Conservation (phyloP, 2,329 filamentous ascomycete species). For the Xylariaceae sp. region DNA sequence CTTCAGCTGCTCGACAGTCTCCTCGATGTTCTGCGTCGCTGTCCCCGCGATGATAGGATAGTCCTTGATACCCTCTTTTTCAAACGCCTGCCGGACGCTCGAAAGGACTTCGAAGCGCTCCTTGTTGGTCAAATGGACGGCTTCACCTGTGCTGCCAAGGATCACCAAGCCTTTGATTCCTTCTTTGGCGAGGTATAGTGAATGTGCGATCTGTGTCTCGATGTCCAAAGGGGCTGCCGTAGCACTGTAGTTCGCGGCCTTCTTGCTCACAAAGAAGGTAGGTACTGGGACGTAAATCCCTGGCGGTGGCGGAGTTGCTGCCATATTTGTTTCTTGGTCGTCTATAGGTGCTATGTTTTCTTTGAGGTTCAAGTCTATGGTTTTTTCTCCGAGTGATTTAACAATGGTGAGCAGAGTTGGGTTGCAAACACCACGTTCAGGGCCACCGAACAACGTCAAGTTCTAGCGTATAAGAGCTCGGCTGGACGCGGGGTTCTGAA, state of each 20-base stretch:
- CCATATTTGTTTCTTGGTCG: conserved; percentile 12
- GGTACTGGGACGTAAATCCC: conserved; percentile 57
- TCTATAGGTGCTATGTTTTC: background rate
- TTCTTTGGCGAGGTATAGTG: conserved; percentile 54
- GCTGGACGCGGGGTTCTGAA: no score
- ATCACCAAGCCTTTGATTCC: conserved; percentile 60
- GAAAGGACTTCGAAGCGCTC: conserved; percentile 54
- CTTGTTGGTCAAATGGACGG: conserved; percentile 53
- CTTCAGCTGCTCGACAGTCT: conserved; percentile 54
- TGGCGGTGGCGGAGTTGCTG: conserved; percentile 34
- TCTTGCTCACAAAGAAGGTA: conserved; percentile 52
- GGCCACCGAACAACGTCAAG: no score
- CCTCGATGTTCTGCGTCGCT: conserved; percentile 58
- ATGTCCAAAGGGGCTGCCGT: conserved; percentile 52
- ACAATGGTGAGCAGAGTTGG: no score
- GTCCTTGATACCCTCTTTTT: conserved; percentile 52
- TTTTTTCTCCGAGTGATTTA: background rate
- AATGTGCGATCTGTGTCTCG: conserved; percentile 54
- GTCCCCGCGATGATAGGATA: conserved; percentile 59
- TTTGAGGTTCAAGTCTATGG: background rate
- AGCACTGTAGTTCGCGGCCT: conserved; percentile 37
- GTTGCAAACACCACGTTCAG: no score
- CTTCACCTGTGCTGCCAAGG: conserved; percentile 61
- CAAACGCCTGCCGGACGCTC: conserved; percentile 50
- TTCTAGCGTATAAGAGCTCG: no score